A percentile compares a stretch with the other conserved stretches of the same genome.
These are phyloP conservation scores for Nicotiana noctiflora DNA, from an alignment of 257 asterid genomes.

Conservation along the genomic window DNA sequence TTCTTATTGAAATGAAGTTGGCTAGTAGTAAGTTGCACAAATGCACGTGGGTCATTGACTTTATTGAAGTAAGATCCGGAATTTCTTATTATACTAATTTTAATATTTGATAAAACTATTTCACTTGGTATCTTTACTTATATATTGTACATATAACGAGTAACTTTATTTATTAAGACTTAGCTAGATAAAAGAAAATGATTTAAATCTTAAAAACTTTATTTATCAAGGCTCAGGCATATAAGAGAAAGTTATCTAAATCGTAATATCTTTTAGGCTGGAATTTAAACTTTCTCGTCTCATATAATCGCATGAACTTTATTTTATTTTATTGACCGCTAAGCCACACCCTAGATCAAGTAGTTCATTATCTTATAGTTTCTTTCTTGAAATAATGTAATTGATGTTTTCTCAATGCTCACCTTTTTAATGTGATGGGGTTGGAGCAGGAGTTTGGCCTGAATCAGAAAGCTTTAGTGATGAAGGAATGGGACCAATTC, in stretches of 20 bases:
- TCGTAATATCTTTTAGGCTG: too few relatives aligned
- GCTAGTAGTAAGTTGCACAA: neutral
- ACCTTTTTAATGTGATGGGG: neutral
- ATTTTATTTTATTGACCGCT: too few relatives aligned
- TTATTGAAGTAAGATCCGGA: neutral
- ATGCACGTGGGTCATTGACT: slow-evolving; percentile 1
- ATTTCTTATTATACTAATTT: neutral
- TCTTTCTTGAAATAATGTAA: neutral
- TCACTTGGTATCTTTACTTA: too few relatives aligned
- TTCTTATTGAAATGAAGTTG: neutral
- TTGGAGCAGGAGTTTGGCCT: slow-evolving; percentile 75
- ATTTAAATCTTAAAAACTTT: too few relatives aligned
- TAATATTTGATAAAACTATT: neutral
- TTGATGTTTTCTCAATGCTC: neutral
- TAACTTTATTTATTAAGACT: too few relatives aligned
- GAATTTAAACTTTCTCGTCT: too few relatives aligned
- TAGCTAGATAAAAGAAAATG: too few relatives aligned
- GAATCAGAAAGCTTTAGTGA: slow-evolving; percentile 82
- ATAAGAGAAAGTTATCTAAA: too few relatives aligned
- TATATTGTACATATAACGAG: too few relatives aligned
- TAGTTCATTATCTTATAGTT: neutral
- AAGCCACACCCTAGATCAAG: neutral
- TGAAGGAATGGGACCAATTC: slow-evolving; percentile 59
- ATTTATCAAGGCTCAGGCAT: too few relatives aligned
- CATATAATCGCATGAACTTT: too few relatives aligned